Conservation (phyloP, 2,329 filamentous ascomycete species). For the Kalaharituber pfeilii region DNA sequence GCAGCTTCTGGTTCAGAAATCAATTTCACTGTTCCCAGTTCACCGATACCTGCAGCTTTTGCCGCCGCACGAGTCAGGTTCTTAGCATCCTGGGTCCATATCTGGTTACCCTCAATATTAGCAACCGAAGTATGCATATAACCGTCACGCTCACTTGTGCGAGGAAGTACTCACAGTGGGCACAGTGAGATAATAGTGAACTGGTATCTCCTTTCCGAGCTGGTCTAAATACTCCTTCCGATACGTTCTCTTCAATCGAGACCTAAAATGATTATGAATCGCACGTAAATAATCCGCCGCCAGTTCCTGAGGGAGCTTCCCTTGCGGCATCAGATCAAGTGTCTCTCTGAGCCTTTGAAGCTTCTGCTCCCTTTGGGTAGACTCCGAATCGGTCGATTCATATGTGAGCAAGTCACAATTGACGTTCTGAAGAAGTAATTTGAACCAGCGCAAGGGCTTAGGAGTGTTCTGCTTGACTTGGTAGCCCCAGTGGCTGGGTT, state of each 20-base stretch:
- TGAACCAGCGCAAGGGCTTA: neutral
- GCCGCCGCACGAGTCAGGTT: constrained; percentile 63
- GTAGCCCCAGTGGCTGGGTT: neutral
- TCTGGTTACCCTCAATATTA: no score
- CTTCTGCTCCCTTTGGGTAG: neutral
- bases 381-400: neutral
- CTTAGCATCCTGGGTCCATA: constrained; percentile 65
- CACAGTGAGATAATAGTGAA: constrained; percentile 68
- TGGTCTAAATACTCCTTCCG: constrained; percentile 57
- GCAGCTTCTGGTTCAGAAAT: constrained; percentile 21
- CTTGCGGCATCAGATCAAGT: neutral
- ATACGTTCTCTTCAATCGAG: constrained; percentile 53
- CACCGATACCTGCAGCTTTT: constrained; percentile 61
- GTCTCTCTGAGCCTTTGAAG: neutral
- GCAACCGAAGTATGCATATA: no score
- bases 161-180: constrained; percentile 25
- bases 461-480: neutral
- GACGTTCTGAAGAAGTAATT: neutral
- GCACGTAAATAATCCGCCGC: constrained; percentile 65
- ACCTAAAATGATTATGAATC: constrained; percentile 60
- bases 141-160: no score
- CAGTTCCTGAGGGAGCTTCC: constrained; percentile 58
- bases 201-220: constrained; percentile 39
- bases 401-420: neutral
- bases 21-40: constrained; percentile 11